A percentile compares a stretch with the other conserved stretches of the same genome.
Conservation (phyloP, 169 alveolate genomes). For the Theileria sp. region DNA sequence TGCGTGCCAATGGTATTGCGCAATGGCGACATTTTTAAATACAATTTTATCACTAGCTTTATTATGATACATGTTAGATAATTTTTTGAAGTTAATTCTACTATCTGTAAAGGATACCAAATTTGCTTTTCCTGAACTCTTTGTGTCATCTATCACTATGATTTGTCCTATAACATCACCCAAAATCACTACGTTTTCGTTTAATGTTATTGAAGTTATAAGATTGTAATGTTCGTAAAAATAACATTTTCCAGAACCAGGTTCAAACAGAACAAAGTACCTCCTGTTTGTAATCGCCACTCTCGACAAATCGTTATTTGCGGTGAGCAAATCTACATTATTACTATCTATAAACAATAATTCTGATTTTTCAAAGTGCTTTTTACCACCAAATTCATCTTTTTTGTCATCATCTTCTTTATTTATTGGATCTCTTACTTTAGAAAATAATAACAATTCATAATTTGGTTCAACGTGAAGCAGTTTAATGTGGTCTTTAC, state of each 20-base stretch:
- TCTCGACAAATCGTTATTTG: slow-evolving; percentile 23
- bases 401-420: not conserved
- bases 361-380: not conserved
- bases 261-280: slow-evolving; percentile 14
- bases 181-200: slow-evolving; percentile 19
- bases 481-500: not conserved
- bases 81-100: not conserved
- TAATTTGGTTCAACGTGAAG: not conserved
- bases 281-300: slow-evolving; percentile 35
- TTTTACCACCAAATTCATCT: no score
- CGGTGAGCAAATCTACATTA: slow-evolving; percentile 25
- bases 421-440: not conserved
- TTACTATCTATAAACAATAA: not conserved
- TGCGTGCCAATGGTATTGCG: slow-evolving; percentile 55
- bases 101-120: not conserved
- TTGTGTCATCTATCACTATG: not conserved
- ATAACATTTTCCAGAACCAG: not conserved
- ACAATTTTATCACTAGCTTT: slow-evolving; percentile 9
- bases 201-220: slow-evolving; percentile 38
- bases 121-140: not conserved
- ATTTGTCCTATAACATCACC: slow-evolving; percentile 59
- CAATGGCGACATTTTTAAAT: not conserved
- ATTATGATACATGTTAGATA: slow-evolving; percentile 12
- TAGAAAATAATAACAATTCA: not conserved
- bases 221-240: slow-evolving; percentile 39